A percentile compares a stretch with the other conserved stretches of the same genome.
Evolutionary conservation across 2,329 filamentous ascomycete species (phyloP).

Genomic region (Alternaria panax): DNA sequence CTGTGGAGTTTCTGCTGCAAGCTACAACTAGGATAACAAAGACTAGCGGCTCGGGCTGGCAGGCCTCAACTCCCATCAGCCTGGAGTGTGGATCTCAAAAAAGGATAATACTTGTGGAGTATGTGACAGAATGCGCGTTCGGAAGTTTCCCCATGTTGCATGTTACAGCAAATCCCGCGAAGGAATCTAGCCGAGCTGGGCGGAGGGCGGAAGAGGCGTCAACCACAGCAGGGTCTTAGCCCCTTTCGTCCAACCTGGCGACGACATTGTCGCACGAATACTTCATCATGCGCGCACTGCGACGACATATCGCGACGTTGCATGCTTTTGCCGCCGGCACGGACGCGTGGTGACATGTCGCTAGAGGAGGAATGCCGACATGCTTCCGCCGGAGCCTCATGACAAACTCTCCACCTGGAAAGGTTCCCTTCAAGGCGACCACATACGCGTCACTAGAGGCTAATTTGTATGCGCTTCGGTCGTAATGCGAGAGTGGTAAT

Average conservation of each 20-base stretch:
- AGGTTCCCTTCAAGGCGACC: neutral
- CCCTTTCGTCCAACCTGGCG: neutral
- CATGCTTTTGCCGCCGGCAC: neutral
- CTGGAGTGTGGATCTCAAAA: neutral
- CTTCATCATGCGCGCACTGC: neutral
- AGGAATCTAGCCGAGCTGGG: constrained; percentile 1
- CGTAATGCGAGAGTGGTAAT: neutral
- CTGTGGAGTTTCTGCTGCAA: neutral
- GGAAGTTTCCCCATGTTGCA: neutral
- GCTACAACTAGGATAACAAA: neutral
- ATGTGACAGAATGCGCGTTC: neutral
- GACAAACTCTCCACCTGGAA: neutral
- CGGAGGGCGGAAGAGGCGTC: constrained; percentile 6
- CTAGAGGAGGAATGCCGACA: neutral
- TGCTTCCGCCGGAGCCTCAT: neutral
- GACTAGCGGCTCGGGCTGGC: neutral
- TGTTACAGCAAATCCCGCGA: neutral
- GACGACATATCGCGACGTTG: neutral
- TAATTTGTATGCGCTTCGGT: neutral
- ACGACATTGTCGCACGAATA: neutral
- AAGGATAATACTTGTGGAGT: neutral
- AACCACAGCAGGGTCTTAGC: neutral
- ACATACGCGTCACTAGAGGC: constrained; percentile 1
- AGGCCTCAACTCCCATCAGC: neutral
- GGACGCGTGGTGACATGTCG: neutral